Evolutionary conservation across 768 basidiomycete species (phyloP), one percentile per base, ranked within the genome.

Genomic region (Kwoniella europaea): DNA sequence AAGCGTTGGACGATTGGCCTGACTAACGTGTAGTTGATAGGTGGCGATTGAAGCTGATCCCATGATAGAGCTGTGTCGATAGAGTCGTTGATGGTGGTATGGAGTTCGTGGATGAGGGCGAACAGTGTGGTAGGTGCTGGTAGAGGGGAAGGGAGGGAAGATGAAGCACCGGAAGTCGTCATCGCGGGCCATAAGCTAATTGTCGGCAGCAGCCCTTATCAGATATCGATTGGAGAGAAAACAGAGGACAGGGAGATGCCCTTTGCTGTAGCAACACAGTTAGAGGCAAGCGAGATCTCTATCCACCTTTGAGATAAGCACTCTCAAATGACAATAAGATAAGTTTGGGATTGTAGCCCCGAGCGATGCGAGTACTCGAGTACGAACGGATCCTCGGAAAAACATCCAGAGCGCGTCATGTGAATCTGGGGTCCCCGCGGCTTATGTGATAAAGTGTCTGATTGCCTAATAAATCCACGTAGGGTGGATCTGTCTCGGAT

Each of bases 11-110:
- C 74, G 24, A 80, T 76, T 18, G 82, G 82, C 53, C 82, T 57
- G 43, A 83, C 77, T 12, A 80, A 71, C 3, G 81, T 78, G 57
- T 83, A 82, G 54, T 83, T 81, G 52, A 82, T 66, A 27, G 81
- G 78, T 4, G 82, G 81, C 7, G 82, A 76, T 59, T 77, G 79
- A 20, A 83, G 78, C 52, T 80, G 77, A 22, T 83, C 82, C 82
- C 82, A 83, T 44, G 81, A 69, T 18, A 83, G 65, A 35, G 79
- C 74, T 12, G 78, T 81, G 58, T 83, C 82, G 64, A 77, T 74
- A 12, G 74, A 67, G 15, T 58, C 62, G 16, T 66, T 77, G 72
- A 78, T 68, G 15, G 78, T 77, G 9, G 68, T 61, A 63, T 80
- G 76, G 1, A 83, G 56, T 9, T 75, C 74, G 64, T 83, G 82